Evolutionary conservation across 176 grass and related monocot species (phyloP), one percentile per base, ranked within the genome.

Genomic region (Miscanthus lutarioriparius): DNA sequence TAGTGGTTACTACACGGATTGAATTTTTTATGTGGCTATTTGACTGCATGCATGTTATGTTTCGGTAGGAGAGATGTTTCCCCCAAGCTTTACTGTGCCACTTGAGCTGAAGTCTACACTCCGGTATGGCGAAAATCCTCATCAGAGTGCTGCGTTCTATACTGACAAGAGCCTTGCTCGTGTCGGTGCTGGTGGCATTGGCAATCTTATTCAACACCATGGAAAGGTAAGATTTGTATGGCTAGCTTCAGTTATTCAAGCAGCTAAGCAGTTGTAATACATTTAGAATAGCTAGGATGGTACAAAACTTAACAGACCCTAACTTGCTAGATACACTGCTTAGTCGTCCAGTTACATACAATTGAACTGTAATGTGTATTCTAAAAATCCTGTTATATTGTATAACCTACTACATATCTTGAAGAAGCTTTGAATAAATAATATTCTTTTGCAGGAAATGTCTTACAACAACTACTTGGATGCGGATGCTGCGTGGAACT

Each of bases 401-500:
- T 39, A 70, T 81, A 38, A 64, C 7, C 20, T 58, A 28, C 23
- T 83, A 23, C 48, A 74, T 87, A 28, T 61, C n/a, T n/a, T 70
- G n/a, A 59, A 27, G 9, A 23, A 33, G 11, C 33, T 75, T 17
- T 22, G 11, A 67, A 75, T 2, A 44, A 67, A 19, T 17, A 41
- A 76, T 53, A 20, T 76, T 71, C 25, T 10, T 45, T 39, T 86
- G 20, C 86, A 95, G 95, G 95, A 97, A 86, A 97, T 97, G 95
- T 93, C 95, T 35, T 97, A 95, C 66, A 95, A 97, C 70, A 97
- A 97, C 59, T 97, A 95, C 72, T 91, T 97, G 78, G 95, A 97
- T 85, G 95, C 95, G 43, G 92, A 95, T 89, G 95, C 92, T 74
- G 92, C 92, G 27, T 97, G 95, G 95, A 97, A 97, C 38, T 95